Evolutionary conservation across 2,329 filamentous ascomycete species (phyloP), one percentile per base, ranked within the genome.

Genomic region (Alternaria sp.): DNA sequence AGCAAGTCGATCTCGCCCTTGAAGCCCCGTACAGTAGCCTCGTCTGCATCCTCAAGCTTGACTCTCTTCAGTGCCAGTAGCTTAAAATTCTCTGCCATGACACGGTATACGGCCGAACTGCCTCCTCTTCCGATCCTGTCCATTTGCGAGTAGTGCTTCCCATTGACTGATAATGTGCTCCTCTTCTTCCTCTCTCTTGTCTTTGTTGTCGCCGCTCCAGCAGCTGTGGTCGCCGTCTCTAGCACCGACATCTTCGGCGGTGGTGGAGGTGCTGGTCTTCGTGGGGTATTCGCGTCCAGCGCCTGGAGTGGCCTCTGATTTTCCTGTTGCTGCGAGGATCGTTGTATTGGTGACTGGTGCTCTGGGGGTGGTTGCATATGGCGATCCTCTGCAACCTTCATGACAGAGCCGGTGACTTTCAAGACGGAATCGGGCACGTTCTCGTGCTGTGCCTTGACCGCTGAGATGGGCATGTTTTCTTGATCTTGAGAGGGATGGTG

Each of bases 171-270:
- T 58, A 98, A 85, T 57, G 94, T 89, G 62, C 92, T 92, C 45
- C 92, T 87, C 72, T 92, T 92, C 77, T 91, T 93, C 72, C 85
- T 67, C 81, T 93, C 76, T 84, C 72, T 83, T 39, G 84, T 83
- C 71, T 93, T 90, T 4, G 92, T 88, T 0, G 90, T 89, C 4
- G 90, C 88, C 26, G 92, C 91, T 13, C 93, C 93, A 4, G 90
- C 92, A 10, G 88, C 89, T 2, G 90, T 87, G 1, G 94, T 97
- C 2, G 93, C 94, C 3, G 93, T 90, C 66, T 98, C 93, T n/a
- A 97, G 81, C 7, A 97, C 90, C 1, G 91, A 95, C 94, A 98
- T 98, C 78, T 97, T 98, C 0, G 95, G 94, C 7, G 93, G 93
- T 3, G 94, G 94, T 17, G 89, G 77, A 2, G 89, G 90, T 2